Percentiles rank a stretch among this genome's conserved stretches.
phyloP scores from a whole-genome alignment of 176 grass and related monocot genomes.

The Luzula sylvatica region DNA sequence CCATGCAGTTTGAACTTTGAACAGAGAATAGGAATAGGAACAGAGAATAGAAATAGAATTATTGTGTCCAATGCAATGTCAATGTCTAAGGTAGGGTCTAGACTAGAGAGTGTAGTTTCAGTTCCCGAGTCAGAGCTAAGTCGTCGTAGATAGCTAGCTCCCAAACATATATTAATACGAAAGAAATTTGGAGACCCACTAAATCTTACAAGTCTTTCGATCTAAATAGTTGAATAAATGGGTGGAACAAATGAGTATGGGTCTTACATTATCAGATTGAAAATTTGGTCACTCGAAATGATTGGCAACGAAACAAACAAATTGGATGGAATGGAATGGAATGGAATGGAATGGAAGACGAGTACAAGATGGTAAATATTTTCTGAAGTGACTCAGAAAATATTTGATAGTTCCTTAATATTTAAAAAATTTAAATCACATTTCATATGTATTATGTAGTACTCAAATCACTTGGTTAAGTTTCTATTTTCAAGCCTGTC shows the following conservation, averaged over 20 bases:
- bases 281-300: neutral
- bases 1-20: no score
- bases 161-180: neutral
- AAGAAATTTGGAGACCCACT: constrained; percentile 5
- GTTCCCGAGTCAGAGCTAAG: neutral
- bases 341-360: neutral
- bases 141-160: neutral
- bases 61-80: no score
- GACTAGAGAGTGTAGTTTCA: no score
- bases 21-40: no score
- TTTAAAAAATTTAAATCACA: no score
- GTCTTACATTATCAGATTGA: neutral
- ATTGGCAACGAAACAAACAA: neutral
- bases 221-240: neutral
- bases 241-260: neutral
- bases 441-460: no score
- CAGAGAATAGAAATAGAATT: no score
- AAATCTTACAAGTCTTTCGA: constrained; percentile 3
- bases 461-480: no score
- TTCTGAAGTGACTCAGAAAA: constrained; percentile 18
- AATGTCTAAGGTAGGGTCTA: no score
- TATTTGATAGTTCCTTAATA: no score
- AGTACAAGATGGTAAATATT: neutral
- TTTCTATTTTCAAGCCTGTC: no score
- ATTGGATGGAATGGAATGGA: neutral